Evolutionary conservation across 2,329 filamentous ascomycete species (phyloP).

Genomic region (Fonsecaea pugnacius): DNA sequence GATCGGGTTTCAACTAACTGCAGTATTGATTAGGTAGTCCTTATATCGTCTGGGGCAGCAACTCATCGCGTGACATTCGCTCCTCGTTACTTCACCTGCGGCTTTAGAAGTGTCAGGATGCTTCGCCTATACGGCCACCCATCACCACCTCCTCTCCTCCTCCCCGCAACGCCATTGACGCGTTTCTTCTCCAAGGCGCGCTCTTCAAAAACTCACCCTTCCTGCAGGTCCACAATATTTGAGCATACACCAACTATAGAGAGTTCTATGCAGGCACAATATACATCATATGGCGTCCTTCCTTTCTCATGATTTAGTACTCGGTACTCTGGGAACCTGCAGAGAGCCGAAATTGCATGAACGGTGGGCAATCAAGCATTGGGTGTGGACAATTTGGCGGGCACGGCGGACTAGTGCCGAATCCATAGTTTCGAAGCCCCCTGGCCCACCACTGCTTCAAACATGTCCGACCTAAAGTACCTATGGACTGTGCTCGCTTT

Average conservation of each 20-base stretch:
- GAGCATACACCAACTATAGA: not conserved
- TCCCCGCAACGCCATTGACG: slow-evolving; percentile 6
- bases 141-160: not conserved
- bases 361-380: slow-evolving; percentile 25
- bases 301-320: not conserved
- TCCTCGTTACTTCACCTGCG: slow-evolving; percentile 2
- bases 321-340: not conserved
- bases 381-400: slow-evolving; percentile 19
- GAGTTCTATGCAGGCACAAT: not conserved
- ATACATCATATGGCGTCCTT: not conserved
- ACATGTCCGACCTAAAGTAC: slow-evolving; percentile 2
- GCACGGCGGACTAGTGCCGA: slow-evolving; percentile 21
- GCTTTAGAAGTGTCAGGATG: slow-evolving; percentile 11
- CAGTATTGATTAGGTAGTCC: not conserved
- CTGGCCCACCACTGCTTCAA: slow-evolving; percentile 27
- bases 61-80: slow-evolving; percentile 7
- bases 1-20: not conserved
- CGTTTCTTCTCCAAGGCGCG: not conserved
- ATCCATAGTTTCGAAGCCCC: slow-evolving; percentile 28
- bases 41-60: not conserved
- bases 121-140: not conserved
- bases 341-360: slow-evolving; percentile 30
- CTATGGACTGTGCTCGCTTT: slow-evolving; percentile 10
- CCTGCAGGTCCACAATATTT: not conserved
- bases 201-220: not conserved